These are phyloP conservation scores for Novymonas esmeraldas DNA, from an alignment of 208 protist genomes.

Conservation along the genomic window DNA sequence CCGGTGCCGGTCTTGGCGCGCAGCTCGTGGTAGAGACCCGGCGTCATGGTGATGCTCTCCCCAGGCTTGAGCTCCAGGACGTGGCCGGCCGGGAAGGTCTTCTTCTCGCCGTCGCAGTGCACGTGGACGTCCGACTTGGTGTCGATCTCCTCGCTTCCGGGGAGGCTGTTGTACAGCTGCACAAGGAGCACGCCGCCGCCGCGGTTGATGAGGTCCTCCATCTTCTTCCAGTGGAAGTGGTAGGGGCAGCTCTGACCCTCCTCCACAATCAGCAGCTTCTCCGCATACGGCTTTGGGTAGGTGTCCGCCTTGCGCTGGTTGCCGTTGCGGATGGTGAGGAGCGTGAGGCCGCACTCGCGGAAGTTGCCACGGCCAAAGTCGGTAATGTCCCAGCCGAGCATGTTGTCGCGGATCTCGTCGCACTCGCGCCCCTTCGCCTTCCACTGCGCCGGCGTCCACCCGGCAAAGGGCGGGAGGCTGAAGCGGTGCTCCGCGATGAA, in stretches of 20 bases:
- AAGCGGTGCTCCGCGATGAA: constrained; percentile 20
- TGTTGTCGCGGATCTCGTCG: constrained; percentile 8
- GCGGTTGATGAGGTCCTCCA: constrained; percentile 28
- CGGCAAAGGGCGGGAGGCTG: constrained; percentile 26
- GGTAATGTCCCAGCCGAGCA: constrained; percentile 25
- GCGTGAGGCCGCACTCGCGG: constrained; percentile 14
- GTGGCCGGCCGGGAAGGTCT: constrained; percentile 10
- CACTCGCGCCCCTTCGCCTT: constrained; percentile 10
- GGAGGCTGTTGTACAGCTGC: constrained; percentile 9
- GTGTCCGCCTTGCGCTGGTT: no score
- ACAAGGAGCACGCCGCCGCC: constrained; percentile 18
- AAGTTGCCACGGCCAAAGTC: constrained; percentile 26
- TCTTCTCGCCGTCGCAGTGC: constrained; percentile 19
- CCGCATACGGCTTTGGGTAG: no score
- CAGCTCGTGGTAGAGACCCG: constrained; percentile 20
- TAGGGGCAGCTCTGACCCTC: constrained; percentile 16
- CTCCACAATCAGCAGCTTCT: constrained; percentile 18
- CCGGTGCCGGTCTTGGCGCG: constrained; percentile 12
- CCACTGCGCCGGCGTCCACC: constrained; percentile 17
- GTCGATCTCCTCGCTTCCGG: constrained; percentile 17
- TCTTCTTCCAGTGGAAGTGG: constrained; percentile 23
- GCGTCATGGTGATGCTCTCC: constrained; percentile 28
- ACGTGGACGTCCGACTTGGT: constrained; percentile 14
- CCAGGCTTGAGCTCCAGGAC: constrained; percentile 21
- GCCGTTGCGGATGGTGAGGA: constrained; percentile 16